phyloP scores from a whole-genome alignment of 306 rosid genomes.

The Fagus crenata region DNA sequence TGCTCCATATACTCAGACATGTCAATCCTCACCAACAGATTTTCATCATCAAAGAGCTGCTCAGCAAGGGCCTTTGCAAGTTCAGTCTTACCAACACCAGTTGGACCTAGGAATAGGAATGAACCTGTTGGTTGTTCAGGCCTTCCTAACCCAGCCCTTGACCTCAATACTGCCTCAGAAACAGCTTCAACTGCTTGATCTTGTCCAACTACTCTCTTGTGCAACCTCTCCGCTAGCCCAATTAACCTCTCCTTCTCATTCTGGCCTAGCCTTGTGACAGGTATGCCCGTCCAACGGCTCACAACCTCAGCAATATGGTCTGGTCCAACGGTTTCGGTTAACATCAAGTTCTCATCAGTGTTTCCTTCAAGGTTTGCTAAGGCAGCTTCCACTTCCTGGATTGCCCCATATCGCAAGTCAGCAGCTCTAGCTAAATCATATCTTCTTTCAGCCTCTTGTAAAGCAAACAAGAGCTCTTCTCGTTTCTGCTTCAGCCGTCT shows the following conservation, averaged over 20 bases:
- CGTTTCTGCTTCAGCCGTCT: slow-evolving; percentile 74
- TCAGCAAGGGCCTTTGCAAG: slow-evolving; percentile 98
- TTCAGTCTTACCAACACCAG: slow-evolving; percentile 96
- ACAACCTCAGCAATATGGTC: slow-evolving; percentile 93
- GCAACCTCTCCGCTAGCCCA: slow-evolving; percentile 83
- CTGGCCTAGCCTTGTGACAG: slow-evolving; percentile 91
- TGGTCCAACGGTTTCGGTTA: slow-evolving; percentile 87
- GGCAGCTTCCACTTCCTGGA: slow-evolving; percentile 82
- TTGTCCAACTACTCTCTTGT: slow-evolving; percentile 86
- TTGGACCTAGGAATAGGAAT: slow-evolving; percentile 85
- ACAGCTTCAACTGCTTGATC: slow-evolving; percentile 84
- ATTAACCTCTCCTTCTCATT: slow-evolving; percentile 72
- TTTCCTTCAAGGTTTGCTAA: slow-evolving; percentile 69
- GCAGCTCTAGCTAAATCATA: slow-evolving; percentile 90
- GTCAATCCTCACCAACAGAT: slow-evolving; percentile 74
- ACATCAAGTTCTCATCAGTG: slow-evolving; percentile 65
- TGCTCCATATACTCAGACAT: slow-evolving; percentile 98
- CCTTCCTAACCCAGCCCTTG: slow-evolving; percentile 87
- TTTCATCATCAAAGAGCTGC: slow-evolving; percentile 85
- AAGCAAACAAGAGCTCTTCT: slow-evolving; percentile 74
- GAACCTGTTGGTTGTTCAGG: slow-evolving; percentile 95
- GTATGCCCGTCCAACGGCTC: slow-evolving; percentile 97
- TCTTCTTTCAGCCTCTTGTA: slow-evolving; percentile 88
- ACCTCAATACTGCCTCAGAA: slow-evolving; percentile 84
- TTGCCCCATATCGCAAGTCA: slow-evolving; percentile 83